These are phyloP conservation scores for Globisporangium rhizosaccharum DNA, from an alignment of 352 stramenopile genomes.

Conservation along the genomic window DNA sequence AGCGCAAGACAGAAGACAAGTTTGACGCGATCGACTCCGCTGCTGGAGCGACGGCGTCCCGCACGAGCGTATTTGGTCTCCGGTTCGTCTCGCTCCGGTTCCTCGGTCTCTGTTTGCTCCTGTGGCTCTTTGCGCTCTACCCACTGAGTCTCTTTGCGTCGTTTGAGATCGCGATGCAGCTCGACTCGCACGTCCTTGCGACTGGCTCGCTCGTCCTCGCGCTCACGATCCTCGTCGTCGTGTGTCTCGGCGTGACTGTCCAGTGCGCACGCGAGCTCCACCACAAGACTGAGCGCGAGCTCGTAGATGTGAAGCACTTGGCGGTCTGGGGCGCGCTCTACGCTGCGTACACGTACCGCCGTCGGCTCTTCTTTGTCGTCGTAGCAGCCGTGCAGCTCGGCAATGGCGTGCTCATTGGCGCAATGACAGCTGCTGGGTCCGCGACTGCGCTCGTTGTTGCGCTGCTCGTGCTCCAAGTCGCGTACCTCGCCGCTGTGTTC, in stretches of 20 bases:
- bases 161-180: conserved; percentile 72
- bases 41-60: conserved; percentile 8
- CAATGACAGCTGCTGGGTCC: conserved; percentile 27
- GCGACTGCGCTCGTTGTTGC: conserved; percentile 34
- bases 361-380: conserved; percentile 66
- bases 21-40: conserved; percentile 28
- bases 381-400: conserved; percentile 44
- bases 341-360: conserved; percentile 49
- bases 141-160: conserved; percentile 55
- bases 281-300: conserved; percentile 38
- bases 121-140: conserved; percentile 61
- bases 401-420: conserved; percentile 48
- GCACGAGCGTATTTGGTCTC: conserved; percentile 26
- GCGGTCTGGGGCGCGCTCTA: conserved; percentile 61
- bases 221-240: conserved; percentile 34
- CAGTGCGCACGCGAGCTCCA: conserved; percentile 35
- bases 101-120: conserved; percentile 51
- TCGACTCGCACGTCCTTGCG: conserved; percentile 21
- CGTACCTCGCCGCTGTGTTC: conserved; percentile 47
- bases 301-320: conserved; percentile 46
- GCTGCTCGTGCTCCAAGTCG: conserved; percentile 40
- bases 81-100: conserved; percentile 55
- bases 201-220: conserved; percentile 29
- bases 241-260: conserved; percentile 36
- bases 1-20: conserved; percentile 49